phyloP scores from a whole-genome alignment of 768 basidiomycete species.

The Suillus fuscotomentosus region DNA sequence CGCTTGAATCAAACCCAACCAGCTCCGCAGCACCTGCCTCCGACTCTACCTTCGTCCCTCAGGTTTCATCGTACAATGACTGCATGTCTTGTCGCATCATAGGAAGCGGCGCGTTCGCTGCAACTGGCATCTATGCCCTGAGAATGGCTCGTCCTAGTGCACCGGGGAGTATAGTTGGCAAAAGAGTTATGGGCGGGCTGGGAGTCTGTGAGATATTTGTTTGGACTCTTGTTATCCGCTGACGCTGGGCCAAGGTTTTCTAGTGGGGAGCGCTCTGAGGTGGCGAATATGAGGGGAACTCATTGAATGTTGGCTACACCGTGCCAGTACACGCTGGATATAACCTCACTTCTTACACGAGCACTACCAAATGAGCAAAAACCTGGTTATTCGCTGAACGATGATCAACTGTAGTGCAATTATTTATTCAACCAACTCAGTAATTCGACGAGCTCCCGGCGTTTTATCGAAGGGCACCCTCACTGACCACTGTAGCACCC shows the following conservation, averaged over 20 bases:
- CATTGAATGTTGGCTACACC: neutral
- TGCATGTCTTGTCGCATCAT: slow-evolving; percentile 72
- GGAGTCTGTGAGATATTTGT: slow-evolving; percentile 52
- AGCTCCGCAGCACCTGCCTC: neutral
- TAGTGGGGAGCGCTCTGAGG: slow-evolving; percentile 28
- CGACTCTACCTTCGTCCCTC: neutral
- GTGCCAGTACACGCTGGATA: no score
- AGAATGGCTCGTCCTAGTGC: slow-evolving; percentile 60
- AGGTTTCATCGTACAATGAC: slow-evolving; percentile 35
- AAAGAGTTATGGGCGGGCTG: slow-evolving; percentile 57
- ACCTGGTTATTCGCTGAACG: no score
- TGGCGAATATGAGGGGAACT: slow-evolving; percentile 21
- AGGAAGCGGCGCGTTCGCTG: slow-evolving; percentile 61
- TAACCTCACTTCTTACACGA: no score
- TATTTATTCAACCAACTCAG: no score
- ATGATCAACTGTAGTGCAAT: no score
- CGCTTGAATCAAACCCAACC: neutral
- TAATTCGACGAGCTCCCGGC: no score
- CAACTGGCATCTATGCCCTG: slow-evolving; percentile 67
- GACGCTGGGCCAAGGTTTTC: slow-evolving; percentile 21
- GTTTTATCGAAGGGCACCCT: no score
- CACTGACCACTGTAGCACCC: no score
- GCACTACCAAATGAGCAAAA: no score
- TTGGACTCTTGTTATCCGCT: slow-evolving; percentile 5
- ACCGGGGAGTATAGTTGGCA: slow-evolving; percentile 60